Conservation (phyloP, 2,329 filamentous ascomycete species). For the Colletotrichum sp. region DNA sequence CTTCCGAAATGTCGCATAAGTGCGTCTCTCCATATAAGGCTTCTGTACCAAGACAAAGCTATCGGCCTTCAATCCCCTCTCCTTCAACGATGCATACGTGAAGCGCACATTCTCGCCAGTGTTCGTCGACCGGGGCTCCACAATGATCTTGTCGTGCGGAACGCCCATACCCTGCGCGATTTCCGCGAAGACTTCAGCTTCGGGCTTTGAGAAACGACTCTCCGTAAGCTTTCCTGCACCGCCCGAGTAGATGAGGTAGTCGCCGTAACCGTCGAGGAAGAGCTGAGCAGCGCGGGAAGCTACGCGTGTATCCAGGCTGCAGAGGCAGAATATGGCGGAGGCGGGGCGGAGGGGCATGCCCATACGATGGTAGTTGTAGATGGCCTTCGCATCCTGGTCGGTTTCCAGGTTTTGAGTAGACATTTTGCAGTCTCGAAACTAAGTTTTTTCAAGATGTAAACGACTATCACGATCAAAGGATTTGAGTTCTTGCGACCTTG, state of each 20-base stretch:
- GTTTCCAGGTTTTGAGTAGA: not conserved
- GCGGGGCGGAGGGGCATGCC: constrained; percentile 36
- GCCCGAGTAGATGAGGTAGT: constrained; percentile 49
- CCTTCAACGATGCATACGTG: constrained; percentile 38
- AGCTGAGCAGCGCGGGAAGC: constrained; percentile 46
- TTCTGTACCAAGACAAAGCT: constrained; percentile 51
- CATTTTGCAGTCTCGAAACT: not conserved
- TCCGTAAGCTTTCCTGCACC: constrained; percentile 44
- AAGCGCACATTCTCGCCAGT: constrained; percentile 54
- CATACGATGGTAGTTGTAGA: constrained; percentile 51
- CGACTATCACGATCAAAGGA: not conserved
- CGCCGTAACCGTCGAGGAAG: constrained; percentile 41
- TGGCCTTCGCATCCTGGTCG: constrained; percentile 35
- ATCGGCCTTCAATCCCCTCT: constrained; percentile 26
- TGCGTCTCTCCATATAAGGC: constrained; percentile 53
- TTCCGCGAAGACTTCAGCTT: constrained; percentile 47
- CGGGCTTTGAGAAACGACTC: constrained; percentile 41
- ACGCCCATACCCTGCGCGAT: constrained; percentile 45
- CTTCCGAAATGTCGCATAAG: constrained; percentile 49
- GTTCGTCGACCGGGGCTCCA: constrained; percentile 45
- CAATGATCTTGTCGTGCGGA: constrained; percentile 38
- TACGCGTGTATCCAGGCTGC: constrained; percentile 51
- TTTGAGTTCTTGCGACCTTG: not conserved
- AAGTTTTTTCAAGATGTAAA: not conserved
- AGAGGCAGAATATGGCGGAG: constrained; percentile 51